Conservation (phyloP, 805 yeast species). For the Schwanniomyces sp. region DNA sequence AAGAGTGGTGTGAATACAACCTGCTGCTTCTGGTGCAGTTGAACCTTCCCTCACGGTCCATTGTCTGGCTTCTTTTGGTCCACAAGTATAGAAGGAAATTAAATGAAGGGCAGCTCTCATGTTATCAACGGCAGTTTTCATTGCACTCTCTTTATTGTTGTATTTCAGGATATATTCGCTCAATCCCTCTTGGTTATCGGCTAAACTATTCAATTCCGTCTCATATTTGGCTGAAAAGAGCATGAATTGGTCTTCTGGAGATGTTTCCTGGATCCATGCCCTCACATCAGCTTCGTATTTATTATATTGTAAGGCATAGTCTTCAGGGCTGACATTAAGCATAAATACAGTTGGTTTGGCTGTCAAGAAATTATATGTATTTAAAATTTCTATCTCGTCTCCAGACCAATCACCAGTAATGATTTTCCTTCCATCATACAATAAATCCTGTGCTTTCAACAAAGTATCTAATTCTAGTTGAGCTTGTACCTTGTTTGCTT, state of each 20-base stretch:
- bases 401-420: constrained; percentile 60
- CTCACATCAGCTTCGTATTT: constrained; percentile 51
- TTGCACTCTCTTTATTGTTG: constrained; percentile 45
- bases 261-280: constrained; percentile 65
- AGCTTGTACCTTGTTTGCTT: constrained; percentile 20
- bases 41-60: constrained; percentile 82
- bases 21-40: constrained; percentile 87
- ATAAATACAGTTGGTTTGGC: constrained; percentile 86
- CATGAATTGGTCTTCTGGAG: constrained; percentile 53
- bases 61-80: constrained; percentile 79
- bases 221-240: constrained; percentile 52
- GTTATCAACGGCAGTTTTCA: constrained; percentile 60
- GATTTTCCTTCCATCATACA: constrained; percentile 57
- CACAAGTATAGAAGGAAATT: constrained; percentile 86
- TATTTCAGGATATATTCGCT: constrained; percentile 13
- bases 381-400: constrained; percentile 65
- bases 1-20: constrained; percentile 82
- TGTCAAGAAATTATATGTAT: constrained; percentile 71
- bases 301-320: constrained; percentile 55
- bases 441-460: constrained; percentile 28
- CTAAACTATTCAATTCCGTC: constrained; percentile 29
- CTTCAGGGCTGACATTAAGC: constrained; percentile 71
- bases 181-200: constrained; percentile 17
- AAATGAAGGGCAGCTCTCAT: constrained; percentile 70
- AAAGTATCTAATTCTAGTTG: constrained; percentile 28